Base-by-base conservation (phyloP, 129 eudicot species). In the Artemisia argyi region DNA sequence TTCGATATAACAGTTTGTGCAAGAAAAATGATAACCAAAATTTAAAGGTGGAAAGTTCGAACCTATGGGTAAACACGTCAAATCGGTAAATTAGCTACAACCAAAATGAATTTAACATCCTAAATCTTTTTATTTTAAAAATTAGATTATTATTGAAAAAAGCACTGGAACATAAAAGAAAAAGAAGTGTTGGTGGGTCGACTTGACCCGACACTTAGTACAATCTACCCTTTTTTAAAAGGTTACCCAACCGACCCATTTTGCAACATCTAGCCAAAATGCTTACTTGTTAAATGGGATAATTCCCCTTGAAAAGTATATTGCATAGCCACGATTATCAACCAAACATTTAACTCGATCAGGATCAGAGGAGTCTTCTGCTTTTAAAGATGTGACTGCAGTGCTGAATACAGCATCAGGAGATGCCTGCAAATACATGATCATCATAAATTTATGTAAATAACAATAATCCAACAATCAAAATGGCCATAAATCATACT, bases 321-420 rank as follows among this genome's bases (percentile, higher is more conserved):
- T 83, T 56, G 97, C 97, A 81, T 86, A 88, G 13, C 93, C 97
- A 76, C 65, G 57, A 65, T 84, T 88, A 81, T 91, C 93, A 52
- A 91, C 86, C 51, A 91, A 83, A 70, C 97, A 91, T 79, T 88
- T 91, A 68, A 91, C 96, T 4, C 97, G 79, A 84, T 88, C 88
- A 12, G 87, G 83, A 81, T 91, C 97, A 77, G 71, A 86, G 30
- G 94, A 93, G 79, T 91, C 91, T 79, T 88, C 97, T 58, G 96
- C 83, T 76, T 81, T 89, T 62, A 91, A 77, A 57, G 97, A 79
- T 63, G 93, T 88, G 51, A 88, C 96, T 3, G 96, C 96, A 22
- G 93, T 91, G 87, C 96, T 91, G 67, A 91, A 83, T n/a, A 88
- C 97, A 42, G 96, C 97, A 81, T 88, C 96, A 14, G 96, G 90